These are phyloP conservation scores for Talaromyces sp. DNA, from an alignment of 2,329 filamentous ascomycete genomes.

Conservation along the genomic window DNA sequence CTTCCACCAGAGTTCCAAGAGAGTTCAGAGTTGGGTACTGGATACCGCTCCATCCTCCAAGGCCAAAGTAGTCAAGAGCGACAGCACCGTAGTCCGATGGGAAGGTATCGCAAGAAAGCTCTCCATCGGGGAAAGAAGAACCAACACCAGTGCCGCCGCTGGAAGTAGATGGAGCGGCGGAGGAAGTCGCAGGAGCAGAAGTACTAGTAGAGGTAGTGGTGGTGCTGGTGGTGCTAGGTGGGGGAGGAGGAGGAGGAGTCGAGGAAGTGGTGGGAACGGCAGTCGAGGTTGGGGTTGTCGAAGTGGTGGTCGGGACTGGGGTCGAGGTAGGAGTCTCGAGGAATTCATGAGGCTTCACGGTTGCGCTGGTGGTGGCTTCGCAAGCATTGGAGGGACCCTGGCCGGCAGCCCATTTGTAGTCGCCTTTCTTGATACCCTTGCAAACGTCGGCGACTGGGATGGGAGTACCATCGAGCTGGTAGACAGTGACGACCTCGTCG, in stretches of 20 bases:
- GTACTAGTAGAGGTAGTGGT: slow-evolving; percentile 10
- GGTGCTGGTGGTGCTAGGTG: slow-evolving; percentile 10
- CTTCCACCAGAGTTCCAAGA: slow-evolving; percentile 53
- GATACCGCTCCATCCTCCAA: slow-evolving; percentile 75
- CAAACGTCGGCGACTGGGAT: slow-evolving; percentile 61
- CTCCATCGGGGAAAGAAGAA: slow-evolving; percentile 68
- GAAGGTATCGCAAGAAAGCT: slow-evolving; percentile 66
- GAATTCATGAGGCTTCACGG: slow-evolving; percentile 44
- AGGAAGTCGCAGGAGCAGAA: slow-evolving; percentile 15
- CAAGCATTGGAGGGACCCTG: slow-evolving; percentile 55
- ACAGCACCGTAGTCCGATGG: slow-evolving; percentile 78
- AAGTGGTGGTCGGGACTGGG: slow-evolving; percentile 6
- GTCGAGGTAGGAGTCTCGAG: slow-evolving; percentile 32
- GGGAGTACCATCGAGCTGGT: slow-evolving; percentile 61
- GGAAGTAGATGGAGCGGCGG: slow-evolving; percentile 11
- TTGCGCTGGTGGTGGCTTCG: slow-evolving; percentile 23
- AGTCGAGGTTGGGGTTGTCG: slow-evolving; percentile 13
- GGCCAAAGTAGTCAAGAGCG: slow-evolving; percentile 60
- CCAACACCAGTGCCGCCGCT: slow-evolving; percentile 52
- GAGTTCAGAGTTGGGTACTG: slow-evolving; percentile 53
- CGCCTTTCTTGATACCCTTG: slow-evolving; percentile 65
- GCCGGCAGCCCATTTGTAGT: slow-evolving; percentile 59
- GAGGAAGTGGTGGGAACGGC: slow-evolving; percentile 19
- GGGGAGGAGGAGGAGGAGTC: slow-evolving; percentile 17
- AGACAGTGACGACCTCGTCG: slow-evolving; percentile 63